Evolutionary conservation across 73 alveolate species (phyloP).

Genomic region (Uronychia setigera): DNA sequence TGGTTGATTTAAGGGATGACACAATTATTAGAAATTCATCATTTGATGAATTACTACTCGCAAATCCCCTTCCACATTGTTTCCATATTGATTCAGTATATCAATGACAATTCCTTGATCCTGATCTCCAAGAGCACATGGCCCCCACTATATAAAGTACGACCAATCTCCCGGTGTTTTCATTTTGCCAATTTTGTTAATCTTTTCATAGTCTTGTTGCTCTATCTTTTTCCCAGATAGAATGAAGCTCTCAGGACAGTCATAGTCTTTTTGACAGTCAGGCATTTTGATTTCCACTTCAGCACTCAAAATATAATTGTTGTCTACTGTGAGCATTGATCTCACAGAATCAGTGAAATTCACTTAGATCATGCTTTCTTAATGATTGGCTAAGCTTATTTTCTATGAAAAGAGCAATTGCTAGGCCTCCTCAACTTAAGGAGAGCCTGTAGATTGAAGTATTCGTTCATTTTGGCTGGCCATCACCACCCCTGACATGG

Average conservation of each 20-base stretch:
- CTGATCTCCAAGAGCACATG: not conserved
- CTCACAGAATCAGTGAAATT: no score
- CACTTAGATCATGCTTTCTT: no score
- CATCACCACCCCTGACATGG: no score
- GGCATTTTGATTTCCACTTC: not conserved
- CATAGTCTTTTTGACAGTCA: not conserved
- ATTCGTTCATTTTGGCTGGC: no score
- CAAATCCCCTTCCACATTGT: not conserved
- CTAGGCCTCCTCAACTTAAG: no score
- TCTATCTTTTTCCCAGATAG: not conserved
- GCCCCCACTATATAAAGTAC: not conserved
- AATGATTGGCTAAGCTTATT: no score
- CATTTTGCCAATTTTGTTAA: not conserved
- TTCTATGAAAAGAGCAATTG: no score
- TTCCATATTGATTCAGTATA: not conserved
- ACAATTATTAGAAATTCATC: not conserved
- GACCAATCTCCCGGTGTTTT: not conserved
- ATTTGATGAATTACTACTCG: not conserved
- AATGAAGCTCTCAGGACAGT: not conserved
- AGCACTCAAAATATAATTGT: no score
- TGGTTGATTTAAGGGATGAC: not conserved
- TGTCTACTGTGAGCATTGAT: no score
- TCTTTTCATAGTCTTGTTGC: not conserved
- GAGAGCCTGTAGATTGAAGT: no score
- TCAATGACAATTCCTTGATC: not conserved